Base-by-base conservation (phyloP, 2,329 filamentous ascomycete species). In the Myriosclerotinia duriaeana region DNA sequence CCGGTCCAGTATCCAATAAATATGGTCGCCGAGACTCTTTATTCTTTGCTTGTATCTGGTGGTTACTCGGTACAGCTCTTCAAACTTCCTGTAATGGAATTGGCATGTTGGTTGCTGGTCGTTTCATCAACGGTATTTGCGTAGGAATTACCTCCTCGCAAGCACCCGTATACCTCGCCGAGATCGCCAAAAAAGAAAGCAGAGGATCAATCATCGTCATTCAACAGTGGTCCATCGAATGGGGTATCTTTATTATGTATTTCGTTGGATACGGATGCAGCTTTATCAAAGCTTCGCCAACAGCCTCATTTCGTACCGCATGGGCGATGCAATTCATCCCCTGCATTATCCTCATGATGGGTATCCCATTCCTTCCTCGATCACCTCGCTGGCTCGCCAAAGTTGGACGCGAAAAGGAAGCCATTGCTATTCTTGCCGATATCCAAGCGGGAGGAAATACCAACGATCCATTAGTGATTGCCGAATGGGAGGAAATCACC, bases 191-290 rank as follows among this genome's bases (percentile, higher is more conserved):
- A 53, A 81, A 83, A 0, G 75, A 76, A 48, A 80, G 78, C 69
- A 82, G 88, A 68, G 88, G 88, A 14, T 83, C 85, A 30, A 80
- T 92, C 36, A 87, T 92, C n/a, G 86, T 88, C 55, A 83, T 86
- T 46, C 89, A 92, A 76, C 89, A 92, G 74, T 88, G 70, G 81
- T 87, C 89, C 36, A 91, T 93, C 68, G 90, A 89, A 69, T 90
- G 83, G 82, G 87, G 85, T 70, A 89, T 66, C 20, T 56, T 66
- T 42, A 55, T 89, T 71, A 89, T 89, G 85, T 90, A 88, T 79
- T 88, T 86, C 74, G 84, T 90, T 76, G 84, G 84, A 30, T 66
- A 66, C 20, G 65, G 65, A n/a, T 66, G 65, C 69, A 79, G 78
- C 20, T 82, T 78, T 67, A 77, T 83, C 63, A 50, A 50, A 12